Evolutionary conservation across 495 filamentous ascomycete genomes (phyloP).

Genomic region (Neurospora tetraspora): DNA sequence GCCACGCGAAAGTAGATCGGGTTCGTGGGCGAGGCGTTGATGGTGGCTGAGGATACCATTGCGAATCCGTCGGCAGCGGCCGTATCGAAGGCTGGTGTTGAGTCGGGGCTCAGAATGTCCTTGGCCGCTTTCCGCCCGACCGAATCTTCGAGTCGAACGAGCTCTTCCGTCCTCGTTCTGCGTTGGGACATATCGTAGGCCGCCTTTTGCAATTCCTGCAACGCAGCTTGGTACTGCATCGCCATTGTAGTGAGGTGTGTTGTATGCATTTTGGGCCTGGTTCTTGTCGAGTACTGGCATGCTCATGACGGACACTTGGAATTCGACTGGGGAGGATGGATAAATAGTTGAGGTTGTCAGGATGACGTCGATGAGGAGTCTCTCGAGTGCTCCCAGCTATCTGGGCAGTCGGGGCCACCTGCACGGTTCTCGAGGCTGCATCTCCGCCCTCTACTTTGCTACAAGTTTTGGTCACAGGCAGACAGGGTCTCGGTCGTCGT

Average conservation of each 20-base stretch:
- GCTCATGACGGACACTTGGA: not conserved
- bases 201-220: not conserved
- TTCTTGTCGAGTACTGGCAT: not conserved
- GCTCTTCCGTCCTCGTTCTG: not conserved
- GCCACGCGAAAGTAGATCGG: not conserved
- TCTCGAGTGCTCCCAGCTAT: not conserved
- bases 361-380: not conserved
- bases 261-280: not conserved
- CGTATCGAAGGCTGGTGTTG: not conserved
- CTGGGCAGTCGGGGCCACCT: not conserved
- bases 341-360: not conserved
- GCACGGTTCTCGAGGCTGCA: not conserved
- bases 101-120: not conserved
- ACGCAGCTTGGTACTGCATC: not conserved
- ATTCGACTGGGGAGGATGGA: not conserved
- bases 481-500: not conserved
- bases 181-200: not conserved
- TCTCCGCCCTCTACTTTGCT: not conserved
- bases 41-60: not conserved
- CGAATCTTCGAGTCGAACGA: not conserved
- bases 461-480: not conserved
- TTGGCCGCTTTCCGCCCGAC: not conserved
- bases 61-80: not conserved
- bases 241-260: not conserved
- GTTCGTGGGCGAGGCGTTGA: not conserved